Conservation (phyloP, 164 flowering plant species). For the Magnolia changhungtana region DNA sequence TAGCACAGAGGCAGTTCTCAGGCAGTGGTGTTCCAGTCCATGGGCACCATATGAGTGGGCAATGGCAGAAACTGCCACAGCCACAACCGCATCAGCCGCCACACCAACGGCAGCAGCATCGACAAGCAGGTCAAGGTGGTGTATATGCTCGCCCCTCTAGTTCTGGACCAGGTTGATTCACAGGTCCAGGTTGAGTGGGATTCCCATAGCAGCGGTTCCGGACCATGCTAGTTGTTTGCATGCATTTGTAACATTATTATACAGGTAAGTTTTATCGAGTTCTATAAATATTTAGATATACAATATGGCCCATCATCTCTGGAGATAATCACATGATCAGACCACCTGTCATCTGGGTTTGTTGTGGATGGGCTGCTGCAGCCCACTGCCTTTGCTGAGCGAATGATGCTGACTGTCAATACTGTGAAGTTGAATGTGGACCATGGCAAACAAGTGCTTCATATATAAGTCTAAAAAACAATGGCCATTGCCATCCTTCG, state of each 20-base stretch:
- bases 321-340: no score
- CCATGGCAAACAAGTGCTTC: no score
- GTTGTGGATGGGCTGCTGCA: not conserved
- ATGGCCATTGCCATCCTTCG: no score
- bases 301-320: no score
- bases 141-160: constrained; percentile 40
- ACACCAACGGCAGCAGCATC: constrained; percentile 22
- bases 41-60: constrained; percentile 36
- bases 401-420: no score
- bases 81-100: constrained; percentile 12
- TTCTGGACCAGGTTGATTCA: constrained; percentile 46
- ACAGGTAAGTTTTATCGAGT: constrained; percentile 41
- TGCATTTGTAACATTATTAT: constrained; percentile 46
- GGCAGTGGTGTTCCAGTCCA: constrained; percentile 29
- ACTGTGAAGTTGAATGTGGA: no score
- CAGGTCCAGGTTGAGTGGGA: constrained; percentile 22
- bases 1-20: constrained; percentile 50
- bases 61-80: constrained; percentile 37
- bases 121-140: constrained; percentile 32
- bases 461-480: no score
- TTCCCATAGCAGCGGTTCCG: constrained; percentile 5
- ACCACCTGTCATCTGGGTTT: no score
- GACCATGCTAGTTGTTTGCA: constrained; percentile 28
- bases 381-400: not conserved
- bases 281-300: no score